A percentile compares a stretch with the other conserved stretches of the same genome.
These are phyloP conservation scores for Excoecaria cochinchinensis DNA, from an alignment of 345 rosid species.

Conservation along the genomic window DNA sequence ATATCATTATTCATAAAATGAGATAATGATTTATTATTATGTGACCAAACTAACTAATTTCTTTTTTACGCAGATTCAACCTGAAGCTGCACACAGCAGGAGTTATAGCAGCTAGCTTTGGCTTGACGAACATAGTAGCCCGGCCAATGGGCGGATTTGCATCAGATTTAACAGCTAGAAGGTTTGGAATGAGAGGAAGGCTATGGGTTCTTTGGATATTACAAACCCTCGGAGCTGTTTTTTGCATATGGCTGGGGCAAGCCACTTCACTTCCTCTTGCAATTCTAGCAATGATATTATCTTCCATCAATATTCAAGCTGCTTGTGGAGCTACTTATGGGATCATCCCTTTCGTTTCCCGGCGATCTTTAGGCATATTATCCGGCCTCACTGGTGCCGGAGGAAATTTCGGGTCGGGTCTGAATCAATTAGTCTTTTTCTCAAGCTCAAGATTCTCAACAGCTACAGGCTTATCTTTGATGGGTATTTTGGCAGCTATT, in stretches of 20 bases:
- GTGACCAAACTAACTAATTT: too few relatives aligned
- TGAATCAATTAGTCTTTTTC: constrained; percentile 17
- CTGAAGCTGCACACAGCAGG: constrained; percentile 81
- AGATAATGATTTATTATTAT: too few relatives aligned
- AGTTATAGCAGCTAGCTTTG: constrained; percentile 76
- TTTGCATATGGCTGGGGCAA: constrained; percentile 61
- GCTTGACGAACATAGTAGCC: constrained; percentile 69
- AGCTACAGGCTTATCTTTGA: constrained; percentile 13
- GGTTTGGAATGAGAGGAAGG: constrained; percentile 91
- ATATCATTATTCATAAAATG: too few relatives aligned
- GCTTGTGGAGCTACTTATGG: constrained; percentile 89
- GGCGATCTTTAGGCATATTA: constrained; percentile 11
- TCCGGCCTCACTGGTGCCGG: constrained; percentile 18
- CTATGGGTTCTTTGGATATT: constrained; percentile 74
- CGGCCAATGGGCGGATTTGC: constrained; percentile 72
- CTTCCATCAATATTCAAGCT: constrained; percentile 73
- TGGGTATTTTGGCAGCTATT: constrained; percentile 14
- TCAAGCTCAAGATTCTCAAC: constrained; percentile 16
- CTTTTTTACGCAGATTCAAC: constrained; percentile 38
- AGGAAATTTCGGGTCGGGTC: constrained; percentile 15
- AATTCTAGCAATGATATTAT: constrained; percentile 68
- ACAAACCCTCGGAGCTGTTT: constrained; percentile 76
- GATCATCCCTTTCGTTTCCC: constrained; percentile 80
- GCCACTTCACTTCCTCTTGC: constrained; percentile 52
- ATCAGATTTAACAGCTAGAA: constrained; percentile 54